Conservation (phyloP, 129 eudicot species). For the Saussurea involucrata region DNA sequence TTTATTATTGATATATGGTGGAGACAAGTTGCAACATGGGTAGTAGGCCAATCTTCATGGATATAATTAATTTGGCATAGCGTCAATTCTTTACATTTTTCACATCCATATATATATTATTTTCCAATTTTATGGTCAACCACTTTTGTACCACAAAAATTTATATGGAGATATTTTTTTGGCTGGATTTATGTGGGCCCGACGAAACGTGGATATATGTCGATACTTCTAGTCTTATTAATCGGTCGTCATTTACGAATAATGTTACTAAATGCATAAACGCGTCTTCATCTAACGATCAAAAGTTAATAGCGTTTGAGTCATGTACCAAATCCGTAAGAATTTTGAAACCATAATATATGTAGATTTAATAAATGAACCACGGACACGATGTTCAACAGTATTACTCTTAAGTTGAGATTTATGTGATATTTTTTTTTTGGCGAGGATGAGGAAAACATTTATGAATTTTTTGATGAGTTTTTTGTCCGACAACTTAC, state of each 20-base stretch:
- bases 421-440: no score
- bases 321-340: neutral
- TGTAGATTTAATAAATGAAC: neutral
- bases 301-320: no score
- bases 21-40: slow-evolving; percentile 16
- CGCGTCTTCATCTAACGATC: no score
- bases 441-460: no score
- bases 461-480: no score
- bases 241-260: neutral
- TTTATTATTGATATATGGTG: neutral
- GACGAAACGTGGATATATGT: neutral
- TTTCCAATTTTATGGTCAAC: slow-evolving; percentile 11
- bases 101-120: slow-evolving; percentile 16
- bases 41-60: slow-evolving; percentile 3
- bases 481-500: no score
- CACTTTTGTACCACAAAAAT: slow-evolving; percentile 13
- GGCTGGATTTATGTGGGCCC: slow-evolving; percentile 25
- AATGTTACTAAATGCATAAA: no score
- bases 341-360: no score
- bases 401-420: neutral
- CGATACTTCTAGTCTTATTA: neutral
- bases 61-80: neutral
- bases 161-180: slow-evolving; percentile 5
- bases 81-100: neutral
- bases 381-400: neutral